Evolutionary conservation across 2,329 filamentous ascomycete species (phyloP).

Genomic region (Dactylella cylindrospora): DNA sequence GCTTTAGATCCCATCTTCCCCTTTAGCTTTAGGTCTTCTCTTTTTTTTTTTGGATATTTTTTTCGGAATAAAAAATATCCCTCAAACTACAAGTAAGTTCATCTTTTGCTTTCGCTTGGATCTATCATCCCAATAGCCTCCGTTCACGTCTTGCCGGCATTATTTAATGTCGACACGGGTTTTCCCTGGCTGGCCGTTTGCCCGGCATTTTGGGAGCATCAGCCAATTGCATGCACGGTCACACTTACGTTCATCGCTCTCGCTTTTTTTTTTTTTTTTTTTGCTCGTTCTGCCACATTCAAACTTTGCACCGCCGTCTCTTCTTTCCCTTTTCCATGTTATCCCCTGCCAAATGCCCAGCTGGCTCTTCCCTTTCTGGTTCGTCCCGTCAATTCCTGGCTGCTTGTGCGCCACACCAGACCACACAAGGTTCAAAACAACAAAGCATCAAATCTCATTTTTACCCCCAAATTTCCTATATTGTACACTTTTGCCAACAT

Average conservation of each 20-base stretch:
- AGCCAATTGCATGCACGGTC: conserved; percentile 41
- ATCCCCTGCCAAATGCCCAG: conserved; percentile 43
- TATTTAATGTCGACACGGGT: conserved; percentile 2
- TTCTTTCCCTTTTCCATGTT: conserved; percentile 44
- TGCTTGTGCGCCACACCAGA: conserved; percentile 44
- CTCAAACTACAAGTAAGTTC: conserved; percentile 26
- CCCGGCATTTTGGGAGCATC: conserved; percentile 4
- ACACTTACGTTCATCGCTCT: no score
- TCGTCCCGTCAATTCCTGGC: conserved; percentile 43
- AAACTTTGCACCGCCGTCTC: conserved; percentile 41
- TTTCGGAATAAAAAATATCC: conserved; percentile 37
- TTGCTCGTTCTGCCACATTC: conserved; percentile 40
- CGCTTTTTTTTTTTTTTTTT: no score
- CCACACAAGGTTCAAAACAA: conserved; percentile 44
- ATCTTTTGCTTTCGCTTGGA: background rate
- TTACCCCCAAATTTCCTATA: conserved; percentile 38
- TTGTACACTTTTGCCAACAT: conserved; percentile 22
- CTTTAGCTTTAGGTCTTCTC: background rate
- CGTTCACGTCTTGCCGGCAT: background rate
- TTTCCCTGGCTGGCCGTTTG: conserved; percentile 40
- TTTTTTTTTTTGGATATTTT: conserved; percentile 37
- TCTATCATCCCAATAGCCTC: background rate
- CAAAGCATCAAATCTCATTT: conserved; percentile 44
- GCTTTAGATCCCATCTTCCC: background rate
- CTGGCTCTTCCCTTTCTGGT: conserved; percentile 45